A percentile compares a stretch with the other conserved stretches of the same genome.
phyloP scores from a whole-genome alignment of 139 green algal genomes.

The Desmodesmus armatus region DNA sequence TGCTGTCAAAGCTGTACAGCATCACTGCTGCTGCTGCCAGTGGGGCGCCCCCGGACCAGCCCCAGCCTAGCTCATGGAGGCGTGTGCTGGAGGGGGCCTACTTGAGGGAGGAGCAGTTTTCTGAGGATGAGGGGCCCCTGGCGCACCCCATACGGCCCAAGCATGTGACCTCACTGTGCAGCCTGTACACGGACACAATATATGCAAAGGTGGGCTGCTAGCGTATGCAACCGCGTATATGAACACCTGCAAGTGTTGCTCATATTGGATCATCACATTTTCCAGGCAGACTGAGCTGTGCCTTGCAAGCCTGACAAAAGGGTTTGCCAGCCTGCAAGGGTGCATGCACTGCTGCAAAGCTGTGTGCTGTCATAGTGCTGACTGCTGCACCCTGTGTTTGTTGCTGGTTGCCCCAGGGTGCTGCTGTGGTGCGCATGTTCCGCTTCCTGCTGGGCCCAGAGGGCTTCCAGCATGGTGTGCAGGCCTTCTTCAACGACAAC shows the following conservation, averaged over 20 bases:
- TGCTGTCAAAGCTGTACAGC: neutral
- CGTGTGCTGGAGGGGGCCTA: neutral
- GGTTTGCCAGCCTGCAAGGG: too few species aligned
- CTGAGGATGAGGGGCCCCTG: constrained; percentile 19
- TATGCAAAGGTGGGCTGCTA: neutral
- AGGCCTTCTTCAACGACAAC: constrained; percentile 12
- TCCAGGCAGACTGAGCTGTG: too few species aligned
- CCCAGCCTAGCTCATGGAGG: neutral
- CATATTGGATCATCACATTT: too few species aligned
- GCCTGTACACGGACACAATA: constrained; percentile 12
- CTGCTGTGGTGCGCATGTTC: constrained; percentile 8
- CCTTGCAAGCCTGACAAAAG: too few species aligned
- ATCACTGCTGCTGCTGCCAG: neutral
- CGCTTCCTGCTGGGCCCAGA: neutral
- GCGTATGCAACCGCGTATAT: too few species aligned
- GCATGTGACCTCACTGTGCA: neutral
- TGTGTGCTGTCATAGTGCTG: too few species aligned
- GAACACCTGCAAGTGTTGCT: too few species aligned
- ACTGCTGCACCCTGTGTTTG: neutral
- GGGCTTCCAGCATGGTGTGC: neutral
- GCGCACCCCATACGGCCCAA: neutral
- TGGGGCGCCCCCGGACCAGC: neutral
- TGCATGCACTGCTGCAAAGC: too few species aligned
- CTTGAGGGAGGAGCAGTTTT: neutral
- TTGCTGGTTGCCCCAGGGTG: neutral